A percentile compares a stretch with the other conserved stretches of the same genome.
phyloP scores from a whole-genome alignment of 2,329 filamentous ascomycete genomes.

The Neofusicoccum cordaticola region DNA sequence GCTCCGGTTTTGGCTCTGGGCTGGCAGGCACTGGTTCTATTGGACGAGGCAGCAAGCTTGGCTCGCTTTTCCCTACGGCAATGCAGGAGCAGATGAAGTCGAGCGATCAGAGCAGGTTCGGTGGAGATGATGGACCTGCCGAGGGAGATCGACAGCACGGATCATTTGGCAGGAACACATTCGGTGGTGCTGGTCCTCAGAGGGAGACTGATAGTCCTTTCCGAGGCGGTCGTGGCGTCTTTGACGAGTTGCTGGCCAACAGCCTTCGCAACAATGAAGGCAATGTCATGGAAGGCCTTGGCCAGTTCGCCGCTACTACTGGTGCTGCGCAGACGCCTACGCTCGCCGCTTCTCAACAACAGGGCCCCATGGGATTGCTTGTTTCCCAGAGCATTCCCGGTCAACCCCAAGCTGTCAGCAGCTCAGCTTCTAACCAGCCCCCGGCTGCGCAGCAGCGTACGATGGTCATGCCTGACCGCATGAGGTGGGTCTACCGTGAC shows the following conservation, averaged over 20 bases:
- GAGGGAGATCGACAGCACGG: conserved; percentile 45
- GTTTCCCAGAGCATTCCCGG: conserved; percentile 27
- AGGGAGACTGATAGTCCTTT: conserved; percentile 42
- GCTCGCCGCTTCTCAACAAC: conserved; percentile 29
- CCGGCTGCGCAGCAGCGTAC: conserved; percentile 70
- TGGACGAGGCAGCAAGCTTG: conserved; percentile 76
- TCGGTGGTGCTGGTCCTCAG: conserved; percentile 42
- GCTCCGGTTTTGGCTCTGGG: conserved; percentile 44
- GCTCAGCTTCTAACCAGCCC: conserved; percentile 63
- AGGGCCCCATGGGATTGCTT: conserved; percentile 30
- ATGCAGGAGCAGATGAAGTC: conserved; percentile 89
- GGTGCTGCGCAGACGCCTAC: conserved; percentile 24
- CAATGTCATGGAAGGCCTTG: conserved; percentile 24
- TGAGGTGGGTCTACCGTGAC: conserved; percentile 98
- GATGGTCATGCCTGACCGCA: conserved; percentile 99
- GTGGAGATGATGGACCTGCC: conserved; percentile 57
- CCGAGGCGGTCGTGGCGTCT: conserved; percentile 35
- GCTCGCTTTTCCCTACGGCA: conserved; percentile 79
- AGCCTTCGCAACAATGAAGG: conserved; percentile 6
- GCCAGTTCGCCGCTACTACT: conserved; percentile 24
- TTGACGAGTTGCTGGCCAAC: conserved; percentile 37
- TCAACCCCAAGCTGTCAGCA: conserved; percentile 39
- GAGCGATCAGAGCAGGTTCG: conserved; percentile 41
- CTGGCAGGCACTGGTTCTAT: conserved; percentile 62
- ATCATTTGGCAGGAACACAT: conserved; percentile 63